Evolutionary conservation across 2,329 filamentous ascomycete species (phyloP).

Genomic region (Albifimbria verrucaria): DNA sequence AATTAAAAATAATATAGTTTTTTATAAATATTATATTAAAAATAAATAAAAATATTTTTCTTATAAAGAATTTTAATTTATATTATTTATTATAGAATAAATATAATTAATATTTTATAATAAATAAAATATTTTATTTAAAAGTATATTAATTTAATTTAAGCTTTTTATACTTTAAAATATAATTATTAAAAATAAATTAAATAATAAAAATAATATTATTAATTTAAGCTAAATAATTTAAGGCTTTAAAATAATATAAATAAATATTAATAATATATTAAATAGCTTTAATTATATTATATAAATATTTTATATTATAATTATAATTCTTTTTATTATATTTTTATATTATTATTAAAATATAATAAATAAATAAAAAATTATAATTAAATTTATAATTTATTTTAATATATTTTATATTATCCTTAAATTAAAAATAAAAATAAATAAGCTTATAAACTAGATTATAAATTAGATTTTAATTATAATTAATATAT

Average conservation of each 20-base stretch:
- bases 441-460: background rate
- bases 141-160: background rate
- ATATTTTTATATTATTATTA: background rate
- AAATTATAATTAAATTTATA: background rate
- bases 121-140: background rate
- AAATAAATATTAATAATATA: no score
- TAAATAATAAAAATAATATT: background rate
- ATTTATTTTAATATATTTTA: background rate
- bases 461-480: background rate
- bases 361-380: background rate
- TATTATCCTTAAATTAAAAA: background rate
- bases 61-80: no score
- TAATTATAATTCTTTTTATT: background rate
- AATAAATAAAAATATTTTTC: constrained; percentile 2
- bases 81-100: background rate
- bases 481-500: background rate
- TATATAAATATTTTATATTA: background rate
- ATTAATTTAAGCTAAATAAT: background rate
- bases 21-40: no score
- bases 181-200: background rate
- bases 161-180: background rate
- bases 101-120: background rate
- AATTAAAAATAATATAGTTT: no score
- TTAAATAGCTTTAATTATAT: no score
- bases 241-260: constrained; percentile 1